Base-by-base conservation (phyloP, 2,329 filamentous ascomycete genomes). In the Nannizziopsis arthrosporioides region DNA sequence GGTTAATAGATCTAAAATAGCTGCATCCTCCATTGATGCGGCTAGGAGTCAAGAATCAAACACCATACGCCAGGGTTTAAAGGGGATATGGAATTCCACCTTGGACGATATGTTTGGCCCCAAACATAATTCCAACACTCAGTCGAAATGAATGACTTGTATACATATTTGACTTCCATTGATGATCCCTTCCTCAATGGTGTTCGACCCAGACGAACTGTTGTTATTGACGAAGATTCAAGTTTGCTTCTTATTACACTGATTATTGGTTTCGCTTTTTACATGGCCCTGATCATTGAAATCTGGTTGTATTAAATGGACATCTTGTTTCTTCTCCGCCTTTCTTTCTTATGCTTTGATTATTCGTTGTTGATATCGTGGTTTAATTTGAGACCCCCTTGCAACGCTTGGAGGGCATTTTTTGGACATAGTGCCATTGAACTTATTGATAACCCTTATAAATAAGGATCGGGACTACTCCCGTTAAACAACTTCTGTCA, bases 91-190 rank as follows among this genome's bases (percentile, higher is more conserved):
- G 69, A 62, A 54, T 37, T 71, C 68, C 12, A 62, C 76, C 48
- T 56, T 75, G 10, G 73, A 76, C 38, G 74, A 76, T 55, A 53
- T 75, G 18, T 55, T 73, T 38, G 70, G 69, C n/a, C 35, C 52
- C n/a, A 54, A 49, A 39, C 46, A 48, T 44, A 49, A 32, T 30
- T 42, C 45, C 7, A 36, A 35, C 36, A 27, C 27, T 5, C 37
- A 35, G 30, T 47, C 38, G 11, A 47, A 42, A 42, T 47, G 30
- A 42, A 12, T 8, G 30, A n/a, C n/a, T n/a, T n/a, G n/a, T n/a
- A n/a, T n/a, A n/a, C n/a, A n/a, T n/a, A n/a, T n/a, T 18, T 30
- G 15, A 37, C 36, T 42, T 27, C 22, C 8, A 32, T 31, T 22
- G 11, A 31, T 12, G 43, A 31, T 27, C 18, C n/a, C 34, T 12